Conservation (phyloP, 192 early-diverging fungal species). For the Linnemannia schmuckeri region DNA sequence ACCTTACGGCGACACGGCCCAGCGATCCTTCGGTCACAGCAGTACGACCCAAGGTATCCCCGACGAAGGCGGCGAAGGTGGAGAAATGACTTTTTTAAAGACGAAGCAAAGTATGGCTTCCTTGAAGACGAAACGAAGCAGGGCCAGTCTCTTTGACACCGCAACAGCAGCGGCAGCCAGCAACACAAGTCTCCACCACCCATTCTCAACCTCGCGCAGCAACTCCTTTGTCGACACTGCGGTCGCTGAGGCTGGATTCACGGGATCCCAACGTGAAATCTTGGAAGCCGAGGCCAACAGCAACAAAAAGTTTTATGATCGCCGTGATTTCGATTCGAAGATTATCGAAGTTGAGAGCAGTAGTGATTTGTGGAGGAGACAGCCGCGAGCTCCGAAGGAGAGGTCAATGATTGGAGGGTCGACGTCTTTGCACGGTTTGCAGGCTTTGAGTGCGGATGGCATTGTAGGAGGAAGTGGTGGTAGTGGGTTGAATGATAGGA, state of each 20-base stretch:
- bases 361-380: not conserved
- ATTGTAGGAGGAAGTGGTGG: not conserved
- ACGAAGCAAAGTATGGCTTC: not conserved
- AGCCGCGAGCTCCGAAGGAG: not conserved
- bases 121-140: not conserved
- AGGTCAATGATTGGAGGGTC: not conserved
- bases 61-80: not conserved
- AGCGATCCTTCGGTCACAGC: not conserved
- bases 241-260: constrained; percentile 41
- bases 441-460: constrained; percentile 6
- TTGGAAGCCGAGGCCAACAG: constrained; percentile 10
- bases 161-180: not conserved
- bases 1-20: not conserved
- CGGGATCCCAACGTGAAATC: not conserved
- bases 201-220: constrained; percentile 17
- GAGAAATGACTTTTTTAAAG: not conserved
- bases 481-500: constrained; percentile 1
- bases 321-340: constrained; percentile 52
- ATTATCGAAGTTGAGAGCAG: constrained; percentile 24
- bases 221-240: constrained; percentile 42
- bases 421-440: constrained; percentile 22
- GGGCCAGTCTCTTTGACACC: not conserved
- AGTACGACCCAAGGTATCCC: not conserved
- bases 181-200: not conserved
- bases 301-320: constrained; percentile 43